A percentile compares a stretch with the other conserved stretches of the same genome.
Conservation (phyloP, 441 rosid genomes). For the Corymbia calophylla region DNA sequence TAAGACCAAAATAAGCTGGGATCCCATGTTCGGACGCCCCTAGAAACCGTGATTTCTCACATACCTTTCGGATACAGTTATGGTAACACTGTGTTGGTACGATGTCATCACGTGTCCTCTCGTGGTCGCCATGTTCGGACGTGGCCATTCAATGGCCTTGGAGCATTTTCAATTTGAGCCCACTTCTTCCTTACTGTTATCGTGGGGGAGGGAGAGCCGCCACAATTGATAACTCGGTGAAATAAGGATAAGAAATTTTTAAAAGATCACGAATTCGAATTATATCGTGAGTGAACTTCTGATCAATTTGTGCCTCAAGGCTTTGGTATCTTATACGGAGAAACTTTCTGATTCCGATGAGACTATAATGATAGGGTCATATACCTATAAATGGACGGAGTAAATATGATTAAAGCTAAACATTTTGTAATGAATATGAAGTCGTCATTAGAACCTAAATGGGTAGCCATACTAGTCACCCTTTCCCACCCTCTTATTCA, state of each 20-base stretch:
- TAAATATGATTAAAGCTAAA: background rate
- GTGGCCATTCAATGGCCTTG: background rate
- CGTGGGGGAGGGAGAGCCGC: background rate
- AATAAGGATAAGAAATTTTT: background rate
- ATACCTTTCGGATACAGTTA: background rate
- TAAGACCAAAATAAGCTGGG: background rate
- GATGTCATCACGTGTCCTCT: background rate
- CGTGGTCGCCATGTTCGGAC: background rate
- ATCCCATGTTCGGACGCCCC: background rate
- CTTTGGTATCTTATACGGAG: background rate
- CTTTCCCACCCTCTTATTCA: background rate
- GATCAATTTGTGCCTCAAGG: background rate
- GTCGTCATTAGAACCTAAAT: background rate
- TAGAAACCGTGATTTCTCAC: background rate
- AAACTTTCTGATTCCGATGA: background rate
- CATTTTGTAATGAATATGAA: background rate
- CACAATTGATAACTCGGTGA: background rate
- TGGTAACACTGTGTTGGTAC: background rate
- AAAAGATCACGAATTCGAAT: background rate
- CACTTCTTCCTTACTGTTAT: background rate
- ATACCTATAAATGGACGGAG: fast-evolving
- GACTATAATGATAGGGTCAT: fast-evolving
- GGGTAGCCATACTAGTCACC: background rate
- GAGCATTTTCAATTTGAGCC: background rate
- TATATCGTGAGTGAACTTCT: background rate